Evolutionary conservation across 2,329 filamentous ascomycete species (phyloP).

Genomic region (Penicillium sp.): DNA sequence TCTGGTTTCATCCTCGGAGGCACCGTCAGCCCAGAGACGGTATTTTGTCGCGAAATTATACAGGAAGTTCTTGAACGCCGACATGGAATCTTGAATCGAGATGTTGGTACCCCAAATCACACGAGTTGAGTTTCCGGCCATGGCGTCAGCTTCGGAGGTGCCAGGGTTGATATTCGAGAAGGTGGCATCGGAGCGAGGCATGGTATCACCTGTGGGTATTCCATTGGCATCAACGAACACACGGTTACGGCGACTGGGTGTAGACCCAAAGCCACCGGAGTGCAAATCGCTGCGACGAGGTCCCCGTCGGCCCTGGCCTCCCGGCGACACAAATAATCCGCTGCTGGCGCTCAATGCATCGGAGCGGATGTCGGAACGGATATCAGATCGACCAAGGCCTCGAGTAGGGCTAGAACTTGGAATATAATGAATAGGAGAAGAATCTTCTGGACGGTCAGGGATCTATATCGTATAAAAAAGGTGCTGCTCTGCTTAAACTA

Average conservation of each 20-base stretch:
- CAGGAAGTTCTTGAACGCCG: constrained; percentile 86
- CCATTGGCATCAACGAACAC: constrained; percentile 65
- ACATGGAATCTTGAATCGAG: constrained; percentile 84
- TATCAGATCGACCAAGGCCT: constrained; percentile 35
- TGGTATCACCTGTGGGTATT: constrained; percentile 52
- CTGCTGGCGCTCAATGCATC: constrained; percentile 80
- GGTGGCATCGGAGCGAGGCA: constrained; percentile 57
- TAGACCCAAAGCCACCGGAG: constrained; percentile 65
- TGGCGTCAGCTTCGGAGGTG: constrained; percentile 84
- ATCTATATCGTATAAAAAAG: background rate
- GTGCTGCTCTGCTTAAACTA: background rate
- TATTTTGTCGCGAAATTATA: constrained; percentile 92
- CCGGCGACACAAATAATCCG: constrained; percentile 72
- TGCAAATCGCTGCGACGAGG: constrained; percentile 82
- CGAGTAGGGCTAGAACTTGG: constrained; percentile 84
- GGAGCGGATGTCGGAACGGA: constrained; percentile 58
- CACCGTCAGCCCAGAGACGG: constrained; percentile 84
- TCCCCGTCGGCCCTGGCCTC: constrained; percentile 49
- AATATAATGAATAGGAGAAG: constrained; percentile 87
- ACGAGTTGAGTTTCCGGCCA: constrained; percentile 76
- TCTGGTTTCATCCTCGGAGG: constrained; percentile 70
- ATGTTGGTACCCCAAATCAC: constrained; percentile 98
- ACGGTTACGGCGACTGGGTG: constrained; percentile 53
- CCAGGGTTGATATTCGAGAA: constrained; percentile 71
- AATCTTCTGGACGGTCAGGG: constrained; percentile 58